Conservation (phyloP, 228 moss, liverwort and hornwort genomes). For the Sphagnum fallax region DNA sequence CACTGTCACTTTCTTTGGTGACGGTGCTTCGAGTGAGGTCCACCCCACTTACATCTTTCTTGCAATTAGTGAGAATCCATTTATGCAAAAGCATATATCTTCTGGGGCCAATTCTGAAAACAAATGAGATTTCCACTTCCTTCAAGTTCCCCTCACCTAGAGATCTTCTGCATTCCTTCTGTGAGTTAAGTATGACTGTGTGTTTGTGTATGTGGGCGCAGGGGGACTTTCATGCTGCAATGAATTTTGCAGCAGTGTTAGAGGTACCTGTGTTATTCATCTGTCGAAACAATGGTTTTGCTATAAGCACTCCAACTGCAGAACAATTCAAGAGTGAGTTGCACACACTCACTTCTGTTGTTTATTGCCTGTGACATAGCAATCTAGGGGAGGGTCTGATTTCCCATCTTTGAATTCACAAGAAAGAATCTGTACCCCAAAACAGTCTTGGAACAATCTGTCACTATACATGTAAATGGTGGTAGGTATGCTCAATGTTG, state of each 20-base stretch:
- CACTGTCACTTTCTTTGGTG: constrained; percentile 77
- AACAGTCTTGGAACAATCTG: no score
- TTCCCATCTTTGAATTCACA: no score
- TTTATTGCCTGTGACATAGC: neutral
- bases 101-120: no score
- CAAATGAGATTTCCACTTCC: no score
- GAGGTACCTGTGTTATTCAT: constrained; percentile 79
- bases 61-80: no score
- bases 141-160: no score
- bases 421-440: no score
- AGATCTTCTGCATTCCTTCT: no score
- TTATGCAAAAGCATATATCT: no score
- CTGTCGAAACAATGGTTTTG: constrained; percentile 97
- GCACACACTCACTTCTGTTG: neutral
- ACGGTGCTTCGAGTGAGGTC: constrained; percentile 95
- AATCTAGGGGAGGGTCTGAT: neutral
- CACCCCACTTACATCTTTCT: neutral
- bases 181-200: no score
- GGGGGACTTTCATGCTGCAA: constrained; percentile 95
- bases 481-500: no score
- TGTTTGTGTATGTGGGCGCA: constrained; percentile 10
- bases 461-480: no score
- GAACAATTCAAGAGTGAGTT: constrained; percentile 84
- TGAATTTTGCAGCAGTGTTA: constrained; percentile 90
- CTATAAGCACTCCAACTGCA: constrained; percentile 83